phyloP scores from a whole-genome alignment of 2,329 filamentous ascomycete species.

The Alternaria sp. region DNA sequence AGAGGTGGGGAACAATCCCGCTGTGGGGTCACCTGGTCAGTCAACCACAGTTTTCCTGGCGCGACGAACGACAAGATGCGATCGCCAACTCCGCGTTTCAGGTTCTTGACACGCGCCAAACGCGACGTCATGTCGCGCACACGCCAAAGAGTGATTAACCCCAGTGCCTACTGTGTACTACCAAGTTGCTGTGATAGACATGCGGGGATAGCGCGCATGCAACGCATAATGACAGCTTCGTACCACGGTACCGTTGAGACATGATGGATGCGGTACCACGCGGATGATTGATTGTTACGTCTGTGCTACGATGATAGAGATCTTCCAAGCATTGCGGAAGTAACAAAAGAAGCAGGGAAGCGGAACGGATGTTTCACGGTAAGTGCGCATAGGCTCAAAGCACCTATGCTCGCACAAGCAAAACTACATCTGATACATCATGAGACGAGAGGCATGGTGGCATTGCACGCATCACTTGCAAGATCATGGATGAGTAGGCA shows the following conservation, averaged over 20 bases:
- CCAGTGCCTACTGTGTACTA: background rate
- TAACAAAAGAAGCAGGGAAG: background rate
- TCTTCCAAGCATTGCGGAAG: background rate
- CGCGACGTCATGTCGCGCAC: background rate
- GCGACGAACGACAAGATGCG: background rate
- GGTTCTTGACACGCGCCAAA: background rate
- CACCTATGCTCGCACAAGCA: background rate
- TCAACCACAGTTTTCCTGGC: background rate
- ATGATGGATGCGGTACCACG: slow-evolving; percentile 16
- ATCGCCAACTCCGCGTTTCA: background rate
- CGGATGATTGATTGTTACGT: slow-evolving; percentile 10
- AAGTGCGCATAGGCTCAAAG: background rate
- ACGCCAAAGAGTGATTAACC: background rate
- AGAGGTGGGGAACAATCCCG: background rate
- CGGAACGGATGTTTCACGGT: background rate
- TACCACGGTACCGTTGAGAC: slow-evolving; percentile 12
- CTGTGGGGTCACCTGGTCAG: background rate
- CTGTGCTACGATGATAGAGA: background rate
- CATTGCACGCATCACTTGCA: background rate
- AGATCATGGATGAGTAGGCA: background rate
- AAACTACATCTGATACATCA: background rate
- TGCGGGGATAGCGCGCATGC: background rate
- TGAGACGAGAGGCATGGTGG: background rate
- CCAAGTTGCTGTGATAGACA: background rate
- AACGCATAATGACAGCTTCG: slow-evolving; percentile 12